Conservation (phyloP, 2,329 filamentous ascomycete species). For the Penicillium sclerotiorum region DNA sequence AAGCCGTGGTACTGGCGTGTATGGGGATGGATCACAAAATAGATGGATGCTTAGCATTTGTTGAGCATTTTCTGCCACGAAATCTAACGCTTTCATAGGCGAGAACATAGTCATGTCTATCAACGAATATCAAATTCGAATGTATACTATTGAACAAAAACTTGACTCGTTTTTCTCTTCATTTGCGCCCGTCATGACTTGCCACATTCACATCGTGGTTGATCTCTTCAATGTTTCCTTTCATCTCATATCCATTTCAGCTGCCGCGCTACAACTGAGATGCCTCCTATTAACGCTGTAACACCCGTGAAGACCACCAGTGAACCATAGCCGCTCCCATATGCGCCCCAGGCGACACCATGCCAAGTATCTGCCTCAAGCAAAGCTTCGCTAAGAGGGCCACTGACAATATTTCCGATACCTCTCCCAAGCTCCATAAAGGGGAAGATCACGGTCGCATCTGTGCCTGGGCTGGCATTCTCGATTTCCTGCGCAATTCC, state of each 20-base stretch:
- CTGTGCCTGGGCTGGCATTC: conserved; percentile 16
- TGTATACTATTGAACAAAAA: neutral
- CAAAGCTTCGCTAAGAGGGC: conserved; percentile 23
- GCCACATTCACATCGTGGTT: neutral
- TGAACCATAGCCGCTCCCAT: conserved; percentile 24
- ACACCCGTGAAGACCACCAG: conserved; percentile 24
- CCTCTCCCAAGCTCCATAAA: conserved; percentile 26
- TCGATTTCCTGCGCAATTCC: conserved; percentile 22
- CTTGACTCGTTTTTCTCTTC: neutral
- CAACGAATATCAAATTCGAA: neutral
- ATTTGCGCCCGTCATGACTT: too few relatives aligned
- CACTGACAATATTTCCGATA: conserved; percentile 25
- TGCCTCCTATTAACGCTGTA: conserved; percentile 21
- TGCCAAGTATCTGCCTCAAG: conserved; percentile 18
- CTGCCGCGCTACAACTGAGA: conserved; percentile 17
- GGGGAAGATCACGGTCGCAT: conserved; percentile 24
- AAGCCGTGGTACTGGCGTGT: conserved; percentile 31
- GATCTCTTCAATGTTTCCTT: neutral
- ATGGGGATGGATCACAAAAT: conserved; percentile 26
- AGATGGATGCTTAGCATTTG: neutral
- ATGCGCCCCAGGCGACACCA: conserved; percentile 14
- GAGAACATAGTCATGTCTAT: neutral
- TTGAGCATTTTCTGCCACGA: neutral
- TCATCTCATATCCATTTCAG: conserved; percentile 15
- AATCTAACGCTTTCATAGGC: neutral